Evolutionary conservation across 164 flowering plant genomes (phyloP), one percentile per base, ranked within the genome.

Genomic region (Dillenia turbinata): DNA sequence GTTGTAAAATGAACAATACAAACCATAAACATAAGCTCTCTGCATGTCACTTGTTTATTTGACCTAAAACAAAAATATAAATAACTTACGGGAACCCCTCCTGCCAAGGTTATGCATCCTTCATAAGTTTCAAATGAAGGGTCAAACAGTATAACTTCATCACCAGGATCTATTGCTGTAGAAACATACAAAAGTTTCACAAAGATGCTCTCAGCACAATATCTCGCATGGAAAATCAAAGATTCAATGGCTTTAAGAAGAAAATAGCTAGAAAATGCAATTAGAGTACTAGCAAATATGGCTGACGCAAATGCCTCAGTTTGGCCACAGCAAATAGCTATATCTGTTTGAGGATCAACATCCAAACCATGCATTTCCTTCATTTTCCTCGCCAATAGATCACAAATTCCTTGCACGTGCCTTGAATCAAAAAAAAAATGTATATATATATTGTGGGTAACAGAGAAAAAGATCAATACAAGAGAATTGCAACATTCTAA

Each of bases 261-360:
- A 44, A 8, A 51, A 56, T 0, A 50, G 56, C 43, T 1, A 12
- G 1, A 13, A 14, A 19, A 56, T 26, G 12, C 46, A 46, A 11
- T 24, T 43, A 55, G 56, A 76, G 52, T 75, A 88, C 97, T 68
- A 12, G 97, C 85, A 71, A 90, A 86, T 46, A 84, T 71, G 1
- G 93, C 72, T 3, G 92, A 91, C 16, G 90, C 93, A 73, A 91
- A 86, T 48, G 97, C 95, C 78, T 88, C 97, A 5, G 91, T 60
- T 67, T 88, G 95, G 19, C 97, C 95, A 69, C 95, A 87, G 67
- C 93, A 86, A 63, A 91, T 79, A 24, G 78, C 90, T 12, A 91
- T 69, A 64, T 85, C 88, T 1, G 85, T 82, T 12, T 63, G 53
- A 45, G 97, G 93, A 45, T 91, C 78, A 53, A 88, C 75, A 49